Evolutionary conservation across 495 filamentous ascomycete genomes (phyloP).

Genomic region (Talaromyces wortmannii): DNA sequence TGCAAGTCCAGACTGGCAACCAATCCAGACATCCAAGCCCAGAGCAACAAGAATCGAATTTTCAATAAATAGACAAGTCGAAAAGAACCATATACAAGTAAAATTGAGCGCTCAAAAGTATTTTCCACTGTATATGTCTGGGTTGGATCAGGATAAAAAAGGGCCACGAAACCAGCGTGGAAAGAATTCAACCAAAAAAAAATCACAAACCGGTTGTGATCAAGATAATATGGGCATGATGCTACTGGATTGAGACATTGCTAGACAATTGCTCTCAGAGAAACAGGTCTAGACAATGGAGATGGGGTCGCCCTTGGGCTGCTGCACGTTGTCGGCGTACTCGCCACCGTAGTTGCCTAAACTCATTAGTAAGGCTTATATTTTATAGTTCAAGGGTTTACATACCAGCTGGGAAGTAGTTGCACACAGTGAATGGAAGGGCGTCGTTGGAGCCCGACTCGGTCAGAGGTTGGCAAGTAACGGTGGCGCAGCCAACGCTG

Average conservation of each 20-base stretch:
- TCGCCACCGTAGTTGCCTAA: constrained; percentile 61
- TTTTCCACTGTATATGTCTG: neutral
- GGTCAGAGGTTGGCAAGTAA: constrained; percentile 43
- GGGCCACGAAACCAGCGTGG: neutral
- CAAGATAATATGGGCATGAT: neutral
- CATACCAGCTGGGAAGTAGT: constrained; percentile 69
- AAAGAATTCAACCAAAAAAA: neutral
- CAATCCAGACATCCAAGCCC: too few relatives aligned
- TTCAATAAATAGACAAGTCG: neutral
- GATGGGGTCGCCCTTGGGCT: constrained; percentile 34
- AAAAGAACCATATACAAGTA: neutral
- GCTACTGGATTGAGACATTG: too few relatives aligned
- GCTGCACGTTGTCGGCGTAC: constrained; percentile 57
- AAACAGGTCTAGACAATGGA: neutral
- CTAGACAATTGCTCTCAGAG: too few relatives aligned
- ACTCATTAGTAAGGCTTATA: constrained; percentile 14
- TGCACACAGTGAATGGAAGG: constrained; percentile 73
- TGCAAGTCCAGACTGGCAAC: too few relatives aligned
- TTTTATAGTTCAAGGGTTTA: neutral
- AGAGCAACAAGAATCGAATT: too few relatives aligned
- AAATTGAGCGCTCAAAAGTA: neutral
- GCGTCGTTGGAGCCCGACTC: constrained; percentile 39
- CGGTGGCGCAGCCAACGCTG: constrained; percentile 66
- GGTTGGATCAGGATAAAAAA: neutral
- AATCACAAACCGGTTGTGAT: neutral